phyloP scores from a whole-genome alignment of 345 rosid species.

The Draba incana region DNA sequence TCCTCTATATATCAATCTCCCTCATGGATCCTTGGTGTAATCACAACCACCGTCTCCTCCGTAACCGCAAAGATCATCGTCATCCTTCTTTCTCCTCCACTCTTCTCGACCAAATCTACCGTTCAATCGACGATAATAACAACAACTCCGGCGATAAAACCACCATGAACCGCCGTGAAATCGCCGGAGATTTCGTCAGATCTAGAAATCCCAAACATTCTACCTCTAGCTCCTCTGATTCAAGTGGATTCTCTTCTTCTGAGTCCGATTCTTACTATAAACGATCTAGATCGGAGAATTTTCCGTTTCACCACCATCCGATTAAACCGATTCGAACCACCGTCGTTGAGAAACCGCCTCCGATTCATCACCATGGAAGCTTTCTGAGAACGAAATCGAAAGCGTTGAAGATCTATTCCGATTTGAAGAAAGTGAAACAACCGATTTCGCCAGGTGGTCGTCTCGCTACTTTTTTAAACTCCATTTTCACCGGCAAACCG shows the following conservation, averaged over 20 bases:
- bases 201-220: constrained; percentile 46
- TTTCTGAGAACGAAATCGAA: constrained; percentile 70
- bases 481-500: constrained; percentile 57
- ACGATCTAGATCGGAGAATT: constrained; percentile 23
- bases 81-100: constrained; percentile 81
- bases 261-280: constrained; percentile 60
- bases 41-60: constrained; percentile 10
- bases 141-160: neutral
- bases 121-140: constrained; percentile 58
- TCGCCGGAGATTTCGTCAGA: constrained; percentile 34
- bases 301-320: constrained; percentile 1
- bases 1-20: constrained; percentile 37
- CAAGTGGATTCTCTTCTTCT: constrained; percentile 78
- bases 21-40: constrained; percentile 54
- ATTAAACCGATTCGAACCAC: constrained; percentile 65
- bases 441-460: constrained; percentile 92
- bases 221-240: constrained; percentile 74
- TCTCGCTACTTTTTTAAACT: constrained; percentile 75
- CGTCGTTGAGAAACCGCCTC: constrained; percentile 40
- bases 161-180: no score
- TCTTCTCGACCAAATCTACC: constrained; percentile 71
- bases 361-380: constrained; percentile 41
- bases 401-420: constrained; percentile 77
- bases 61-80: constrained; percentile 45
- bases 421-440: constrained; percentile 81